Base-by-base conservation (phyloP, 495 filamentous ascomycete species). In the Tuber magnatum region DNA sequence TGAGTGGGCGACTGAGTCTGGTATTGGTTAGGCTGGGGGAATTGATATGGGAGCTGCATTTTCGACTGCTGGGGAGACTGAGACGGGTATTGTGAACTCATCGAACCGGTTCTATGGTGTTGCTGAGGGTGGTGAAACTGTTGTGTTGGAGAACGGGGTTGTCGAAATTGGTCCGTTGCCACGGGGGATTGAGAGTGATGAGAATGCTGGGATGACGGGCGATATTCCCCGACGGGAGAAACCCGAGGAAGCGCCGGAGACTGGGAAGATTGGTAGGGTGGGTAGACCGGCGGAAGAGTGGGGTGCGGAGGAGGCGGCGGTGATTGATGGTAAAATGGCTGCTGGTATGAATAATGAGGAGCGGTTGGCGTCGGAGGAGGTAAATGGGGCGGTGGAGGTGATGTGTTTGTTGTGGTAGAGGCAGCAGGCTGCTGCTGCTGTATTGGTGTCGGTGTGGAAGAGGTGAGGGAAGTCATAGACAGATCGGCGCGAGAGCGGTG, bases 401-500 rank as follows among this genome's bases (percentile, higher is more conserved):
- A 65, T 8, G 77, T 76, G 70, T 44, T 46, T 69, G 76, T 73
- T 70, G 56, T 77, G 46, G 28, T 38, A 22, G 77, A 65, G 20
- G 70, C 3, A 43, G 68, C 6, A 42, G 76, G 32, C 28, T 39
- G 69, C n/a, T 46, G 76, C 32, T 38, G 75, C 32, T 65, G 70
- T n/a, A 65, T 68, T 40, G 76, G 41, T n/a, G 72, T 72, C 61
- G 72, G 76, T 61, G 74, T 76, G 39, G 69, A 42, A 42, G 77
- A 79, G 7, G 77, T 79, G 44, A 79, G 70, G 18, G 71, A 74
- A 42, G 77, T 79, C 78, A 80, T 80, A 42, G 78, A 80, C 35
- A 80, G 78, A 42, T 80, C 78, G 35, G 77, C 78, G 68, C 43
- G 75, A n/a, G 77, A 80, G 71, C 77, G 78, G 74, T 80, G 78